Conservation (phyloP, 148 eudicot species). For the Rheum nobile region DNA sequence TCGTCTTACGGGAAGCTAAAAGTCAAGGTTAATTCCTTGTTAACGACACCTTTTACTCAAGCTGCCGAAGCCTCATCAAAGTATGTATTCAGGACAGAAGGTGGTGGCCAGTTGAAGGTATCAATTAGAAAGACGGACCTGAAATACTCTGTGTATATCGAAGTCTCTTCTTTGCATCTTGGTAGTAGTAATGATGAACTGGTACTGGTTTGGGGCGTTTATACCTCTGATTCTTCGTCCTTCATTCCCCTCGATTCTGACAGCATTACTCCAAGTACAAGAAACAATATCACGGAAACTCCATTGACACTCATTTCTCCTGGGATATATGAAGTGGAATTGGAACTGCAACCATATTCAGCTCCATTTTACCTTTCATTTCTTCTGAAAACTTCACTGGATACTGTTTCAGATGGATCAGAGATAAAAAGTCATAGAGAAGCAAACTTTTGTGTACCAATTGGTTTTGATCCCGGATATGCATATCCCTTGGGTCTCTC, state of each 20-base stretch:
- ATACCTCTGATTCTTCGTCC: slow-evolving; percentile 58
- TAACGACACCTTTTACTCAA: slow-evolving; percentile 27
- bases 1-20: slow-evolving; percentile 15
- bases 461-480: slow-evolving; percentile 69
- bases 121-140: slow-evolving; percentile 35
- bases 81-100: slow-evolving; percentile 52
- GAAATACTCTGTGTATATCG: slow-evolving; percentile 45
- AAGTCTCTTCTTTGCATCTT: slow-evolving; percentile 35
- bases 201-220: slow-evolving; percentile 67
- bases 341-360: slow-evolving; percentile 53
- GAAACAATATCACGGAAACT: slow-evolving; percentile 27
- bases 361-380: slow-evolving; percentile 81
- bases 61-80: slow-evolving; percentile 25
- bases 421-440: slow-evolving; percentile 49
- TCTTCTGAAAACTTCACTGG: slow-evolving; percentile 25
- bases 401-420: slow-evolving; percentile 18
- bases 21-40: slow-evolving; percentile 24
- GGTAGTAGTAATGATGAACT: slow-evolving; percentile 25
- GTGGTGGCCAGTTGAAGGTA: slow-evolving; percentile 62
- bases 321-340: slow-evolving; percentile 37
- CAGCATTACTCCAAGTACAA: slow-evolving; percentile 19
- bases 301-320: slow-evolving; percentile 32
- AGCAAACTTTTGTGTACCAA: slow-evolving; percentile 60
- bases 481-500: slow-evolving; percentile 76
- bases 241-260: slow-evolving; percentile 49